Base-by-base conservation (phyloP, 495 filamentous ascomycete genomes). In the Collariella sp. region DNA sequence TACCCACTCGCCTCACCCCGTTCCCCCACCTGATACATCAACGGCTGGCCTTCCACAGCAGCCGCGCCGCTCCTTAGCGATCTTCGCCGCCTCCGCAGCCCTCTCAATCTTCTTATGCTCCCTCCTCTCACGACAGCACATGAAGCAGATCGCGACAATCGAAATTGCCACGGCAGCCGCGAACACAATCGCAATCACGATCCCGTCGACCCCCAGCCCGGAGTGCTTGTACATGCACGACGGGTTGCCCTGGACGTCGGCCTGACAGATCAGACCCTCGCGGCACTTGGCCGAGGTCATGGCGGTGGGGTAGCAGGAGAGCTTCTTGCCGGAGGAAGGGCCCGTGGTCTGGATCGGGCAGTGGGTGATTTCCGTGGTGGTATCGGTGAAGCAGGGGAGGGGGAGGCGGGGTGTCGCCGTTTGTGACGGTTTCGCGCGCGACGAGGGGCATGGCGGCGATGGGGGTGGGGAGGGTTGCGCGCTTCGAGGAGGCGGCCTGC, bases 51-150 rank as follows among this genome's bases (percentile, higher is more conserved):
- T 33, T 61, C 57, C 19, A 85, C 62, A 60, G 69, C 1, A 77
- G 84, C 36, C 91, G 91, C 62, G 85, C 87, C 50, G 87, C 46
- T 72, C 70, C 46, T 67, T 66, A 10, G 63, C 67, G 36, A 70
- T 69, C 43, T 65, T 66, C 50, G 70, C 63, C 24, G 66, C 63
- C 50, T 67, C 63, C 46, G 65, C 67, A 19, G 59, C 59, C 26
- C 66, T 61, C 42, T 60, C 63, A 19, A 63, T 58, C 20, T 60
- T 63, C 29, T 65, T 61, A 52, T 71, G 59, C 47, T 58, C 53
- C 57, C 54, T 48, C 45, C 68, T 64, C 48, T 74, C 70, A 45
- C 61, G 59, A 62, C 69, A 68, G 66, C 67, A 71, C 34, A 74
- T 50, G 67, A 73, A 64, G 52, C 72, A 67, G 24, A 77, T 47